Base-by-base conservation (phyloP, 495 filamentous ascomycete genomes). In the Lasiosphaeria miniovina region DNA sequence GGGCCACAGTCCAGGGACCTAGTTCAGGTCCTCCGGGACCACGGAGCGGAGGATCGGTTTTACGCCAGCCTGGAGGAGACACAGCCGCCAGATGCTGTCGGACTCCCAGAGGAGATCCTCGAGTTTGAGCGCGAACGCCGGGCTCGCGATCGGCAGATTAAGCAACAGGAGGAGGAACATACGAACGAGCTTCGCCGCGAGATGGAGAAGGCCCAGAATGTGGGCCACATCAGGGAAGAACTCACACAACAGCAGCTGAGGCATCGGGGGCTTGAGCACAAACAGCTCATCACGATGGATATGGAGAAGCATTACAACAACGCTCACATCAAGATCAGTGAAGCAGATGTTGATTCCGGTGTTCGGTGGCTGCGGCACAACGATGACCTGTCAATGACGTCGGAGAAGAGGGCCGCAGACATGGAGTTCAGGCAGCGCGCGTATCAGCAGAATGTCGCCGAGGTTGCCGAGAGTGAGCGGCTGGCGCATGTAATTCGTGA, bases 21-120 rank as follows among this genome's bases (percentile, higher is more conserved):
- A 1, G 24, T 66, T 11, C 55, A 61, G 14, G 62, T 79, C 14
- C 54, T 79, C 33, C 54, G 58, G 5, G 68, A 66, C 31, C 73
- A 77, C 50, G 75, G 76, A 7, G 72, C 59, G 2, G 69, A 63
- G 40, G 73, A 79, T 40, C 67, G 72, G 0, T 79, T 73, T 33
- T 79, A 77, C 56, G 73, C 75, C 34, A 71, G 68, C 49, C 64
- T 63, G 2, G 63, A 61, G 36, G 66, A 75, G 14, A 61, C 63
- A 4, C 76, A 79, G 49, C 76, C 76, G 4, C 61, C 62, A 1
- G 75, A 76, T 48, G 69, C 70, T 0, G 57, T 77, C 7, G 73
- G 74, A 7, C 61, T 77, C 45, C 76, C 76, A 0, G 55, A 68
- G 9, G 68, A 73, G 14, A 71, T 79, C 48, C 60, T 64, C 9